Conservation (phyloP, 2,329 filamentous ascomycete genomes). For the Ophiocordyceps camponoti-saundersi region DNA sequence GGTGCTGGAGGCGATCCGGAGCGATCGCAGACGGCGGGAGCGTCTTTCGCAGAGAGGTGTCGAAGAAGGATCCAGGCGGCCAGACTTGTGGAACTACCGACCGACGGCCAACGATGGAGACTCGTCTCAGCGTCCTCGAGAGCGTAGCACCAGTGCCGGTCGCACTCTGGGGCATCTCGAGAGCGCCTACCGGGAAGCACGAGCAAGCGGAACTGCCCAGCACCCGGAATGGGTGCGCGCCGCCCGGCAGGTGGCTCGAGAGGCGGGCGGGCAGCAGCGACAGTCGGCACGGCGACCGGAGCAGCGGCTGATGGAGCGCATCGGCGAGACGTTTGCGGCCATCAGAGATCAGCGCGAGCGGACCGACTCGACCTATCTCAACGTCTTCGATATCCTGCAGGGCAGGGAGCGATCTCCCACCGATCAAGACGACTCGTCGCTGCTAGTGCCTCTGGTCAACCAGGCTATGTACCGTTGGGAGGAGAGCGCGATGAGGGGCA, state of each 20-base stretch:
- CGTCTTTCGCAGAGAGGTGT: slow-evolving; percentile 11
- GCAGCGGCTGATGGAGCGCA: slow-evolving; percentile 15
- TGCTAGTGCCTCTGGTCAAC: slow-evolving; percentile 19
- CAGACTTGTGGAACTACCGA: slow-evolving; percentile 7
- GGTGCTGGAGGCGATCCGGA: slow-evolving; percentile 38
- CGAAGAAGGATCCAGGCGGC: slow-evolving; percentile 7
- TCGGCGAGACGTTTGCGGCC: slow-evolving; percentile 18
- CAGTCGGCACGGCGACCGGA: slow-evolving; percentile 9
- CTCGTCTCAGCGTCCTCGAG: slow-evolving; percentile 9
- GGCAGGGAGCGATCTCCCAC: slow-evolving; percentile 13
- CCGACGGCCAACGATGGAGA: slow-evolving; percentile 8
- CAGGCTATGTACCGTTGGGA: slow-evolving; percentile 20
- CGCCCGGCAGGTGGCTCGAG: slow-evolving; percentile 15
- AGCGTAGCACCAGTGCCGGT: slow-evolving; percentile 18
- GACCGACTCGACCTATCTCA: slow-evolving; percentile 18
- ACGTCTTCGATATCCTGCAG: slow-evolving; percentile 20
- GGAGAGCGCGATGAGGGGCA: slow-evolving; percentile 17
- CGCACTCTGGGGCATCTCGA: slow-evolving; percentile 22
- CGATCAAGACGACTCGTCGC: slow-evolving; percentile 18
- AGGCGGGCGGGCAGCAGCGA: slow-evolving; percentile 5
- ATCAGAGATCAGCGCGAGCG: slow-evolving; percentile 18
- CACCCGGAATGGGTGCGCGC: slow-evolving; percentile 15
- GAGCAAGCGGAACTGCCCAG: slow-evolving; percentile 9
- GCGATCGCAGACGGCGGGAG: slow-evolving; percentile 33
- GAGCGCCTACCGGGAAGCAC: slow-evolving; percentile 18